Evolutionary conservation across 2,329 filamentous ascomycete species (phyloP), one percentile per base, ranked within the genome.

Genomic region (Phoma sp.): DNA sequence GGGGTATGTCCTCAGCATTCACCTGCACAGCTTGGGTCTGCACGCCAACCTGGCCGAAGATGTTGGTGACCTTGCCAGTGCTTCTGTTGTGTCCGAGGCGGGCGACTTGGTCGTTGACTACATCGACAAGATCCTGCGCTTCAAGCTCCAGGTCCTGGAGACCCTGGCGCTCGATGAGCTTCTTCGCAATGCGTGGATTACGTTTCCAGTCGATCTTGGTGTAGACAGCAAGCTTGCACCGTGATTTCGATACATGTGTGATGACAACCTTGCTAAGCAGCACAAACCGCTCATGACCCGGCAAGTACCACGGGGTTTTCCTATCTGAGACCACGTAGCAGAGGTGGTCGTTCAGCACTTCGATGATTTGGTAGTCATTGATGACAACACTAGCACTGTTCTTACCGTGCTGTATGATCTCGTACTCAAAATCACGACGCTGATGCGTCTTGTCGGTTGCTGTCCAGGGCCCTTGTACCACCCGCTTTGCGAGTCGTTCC

Each of bases 221-320:
- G 76, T 91, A 96, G 36, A 98, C 85, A 21, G 92, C 89, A 49
- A 99, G 84, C 77, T 95, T 97, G 75, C 92, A 96, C 73, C 89
- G 92, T 11, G 91, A 92, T 77, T 98, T 98, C 46, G 92, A 87
- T 56, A 93, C 84, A 69, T 98, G 92, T 2, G 95, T 97, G 59
- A 99, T 95, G 60, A 97, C 92, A 59, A 96, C 87, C 76, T 96
- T 97, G 62, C 87, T 93, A 52, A 96, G 85, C 18, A 97, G 80
- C 64, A 88, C 88, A 76, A 98, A 96, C 45, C 86, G 84, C 42
- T 86, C 82, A 47, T 88, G 86, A 71, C 92, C 88, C 11, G 95
- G 95, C 30, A 98, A 81, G 78, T 96, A 92, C 91, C 92, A 96
- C 0, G 86, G 85, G 0, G 81, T 82, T 58, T 85, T 85, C 50